phyloP scores from a whole-genome alignment of 23 red algal genomes.

The Gracilariopsis chorda region DNA sequence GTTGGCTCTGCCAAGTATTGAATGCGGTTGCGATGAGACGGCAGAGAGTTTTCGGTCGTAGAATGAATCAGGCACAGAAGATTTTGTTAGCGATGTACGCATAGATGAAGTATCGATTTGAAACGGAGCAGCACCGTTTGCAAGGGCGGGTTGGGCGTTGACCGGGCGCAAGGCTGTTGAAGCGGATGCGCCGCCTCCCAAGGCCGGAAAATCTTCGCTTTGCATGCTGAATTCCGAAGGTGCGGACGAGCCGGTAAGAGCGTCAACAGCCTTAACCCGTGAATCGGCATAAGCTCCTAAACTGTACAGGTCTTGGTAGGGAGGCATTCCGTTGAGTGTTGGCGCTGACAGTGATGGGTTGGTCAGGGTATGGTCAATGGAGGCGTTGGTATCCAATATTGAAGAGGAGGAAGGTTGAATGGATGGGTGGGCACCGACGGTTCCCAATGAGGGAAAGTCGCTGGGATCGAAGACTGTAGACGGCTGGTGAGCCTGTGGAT shows the following conservation, averaged over 20 bases:
- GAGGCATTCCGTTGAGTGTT: conserved; percentile 23
- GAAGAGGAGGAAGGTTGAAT: conserved; percentile 12
- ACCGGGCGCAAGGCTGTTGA: background rate
- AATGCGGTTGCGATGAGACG: background rate
- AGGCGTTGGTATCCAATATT: conserved; percentile 14
- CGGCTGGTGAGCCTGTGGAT: background rate
- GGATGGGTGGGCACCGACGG: background rate
- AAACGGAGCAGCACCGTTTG: background rate
- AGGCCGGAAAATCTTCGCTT: conserved; percentile 75
- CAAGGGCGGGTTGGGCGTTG: background rate
- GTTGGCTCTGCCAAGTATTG: background rate
- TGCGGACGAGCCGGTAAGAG: conserved; percentile 32
- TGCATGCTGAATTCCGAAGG: conserved; percentile 65
- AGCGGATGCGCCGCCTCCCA: conserved; percentile 31
- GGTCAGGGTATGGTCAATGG: conserved; percentile 27
- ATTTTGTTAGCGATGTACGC: conserved; percentile 1
- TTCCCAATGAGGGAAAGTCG: conserved; percentile 48
- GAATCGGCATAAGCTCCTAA: conserved; percentile 41
- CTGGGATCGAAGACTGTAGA: conserved; percentile 58
- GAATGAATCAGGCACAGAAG: background rate
- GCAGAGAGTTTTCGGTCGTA: background rate
- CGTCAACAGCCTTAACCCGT: conserved; percentile 62
- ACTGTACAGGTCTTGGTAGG: conserved; percentile 51
- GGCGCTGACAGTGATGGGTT: conserved; percentile 14
- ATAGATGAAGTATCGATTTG: background rate